Percentiles rank a stretch among this genome's conserved stretches.
phyloP scores from a whole-genome alignment of 805 yeast species.

The Wickerhamiella sergipiensis region DNA sequence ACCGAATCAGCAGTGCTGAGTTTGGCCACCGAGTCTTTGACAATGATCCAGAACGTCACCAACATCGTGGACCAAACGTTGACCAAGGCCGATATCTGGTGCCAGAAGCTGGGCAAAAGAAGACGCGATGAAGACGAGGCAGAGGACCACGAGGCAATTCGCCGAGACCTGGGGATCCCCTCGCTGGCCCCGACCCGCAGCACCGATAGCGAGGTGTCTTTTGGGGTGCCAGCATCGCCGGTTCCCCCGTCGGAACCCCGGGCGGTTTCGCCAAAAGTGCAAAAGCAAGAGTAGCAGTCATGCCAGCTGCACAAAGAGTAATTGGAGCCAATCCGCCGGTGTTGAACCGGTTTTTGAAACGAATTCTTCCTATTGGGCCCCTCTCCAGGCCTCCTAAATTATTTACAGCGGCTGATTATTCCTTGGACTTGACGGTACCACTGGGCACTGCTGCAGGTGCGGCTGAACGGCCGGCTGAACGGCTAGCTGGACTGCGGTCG shows the following conservation, averaged over 20 bases:
- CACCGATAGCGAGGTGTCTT: constrained; percentile 1
- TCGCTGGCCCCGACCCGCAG: neutral
- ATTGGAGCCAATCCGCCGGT: too few species aligned
- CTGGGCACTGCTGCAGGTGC: too few species aligned
- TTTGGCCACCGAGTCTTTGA: constrained; percentile 79
- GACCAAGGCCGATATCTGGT: constrained; percentile 77
- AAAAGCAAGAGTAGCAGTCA: too few species aligned
- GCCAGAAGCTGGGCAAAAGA: constrained; percentile 24
- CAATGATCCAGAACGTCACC: constrained; percentile 72
- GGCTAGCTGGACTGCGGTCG: too few species aligned
- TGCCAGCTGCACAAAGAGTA: too few species aligned
- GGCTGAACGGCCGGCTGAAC: too few species aligned
- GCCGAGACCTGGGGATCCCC: neutral
- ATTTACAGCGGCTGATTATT: neutral
- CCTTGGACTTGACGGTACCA: neutral
- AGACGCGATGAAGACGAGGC: constrained; percentile 5
- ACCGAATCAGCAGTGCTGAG: constrained; percentile 59
- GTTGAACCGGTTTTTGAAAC: too few species aligned
- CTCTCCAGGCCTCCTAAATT: neutral
- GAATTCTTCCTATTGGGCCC: neutral
- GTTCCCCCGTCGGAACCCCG: neutral
- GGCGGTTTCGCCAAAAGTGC: neutral
- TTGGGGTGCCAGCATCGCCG: neutral
- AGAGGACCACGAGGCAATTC: constrained; percentile 1
- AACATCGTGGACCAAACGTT: constrained; percentile 75